Conservation (phyloP, 805 yeast species). For the Candida endomychidarum region DNA sequence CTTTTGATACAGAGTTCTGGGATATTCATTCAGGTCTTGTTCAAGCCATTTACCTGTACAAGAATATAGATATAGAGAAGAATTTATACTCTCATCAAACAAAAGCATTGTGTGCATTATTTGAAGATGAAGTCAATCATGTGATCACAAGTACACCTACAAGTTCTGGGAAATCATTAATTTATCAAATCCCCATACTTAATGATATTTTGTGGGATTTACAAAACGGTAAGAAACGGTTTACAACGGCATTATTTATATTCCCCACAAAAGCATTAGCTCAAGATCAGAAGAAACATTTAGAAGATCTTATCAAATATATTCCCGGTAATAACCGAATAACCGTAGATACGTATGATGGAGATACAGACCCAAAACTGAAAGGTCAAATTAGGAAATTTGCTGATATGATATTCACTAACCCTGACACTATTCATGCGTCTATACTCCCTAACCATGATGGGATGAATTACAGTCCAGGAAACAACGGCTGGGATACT, state of each 20-base stretch:
- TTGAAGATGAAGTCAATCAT: constrained; percentile 42
- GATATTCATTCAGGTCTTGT: constrained; percentile 48
- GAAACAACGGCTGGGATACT: constrained; percentile 60
- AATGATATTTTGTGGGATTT: constrained; percentile 41
- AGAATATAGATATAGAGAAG: constrained; percentile 42
- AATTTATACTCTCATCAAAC: constrained; percentile 80
- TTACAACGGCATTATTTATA: constrained; percentile 74
- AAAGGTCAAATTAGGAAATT: constrained; percentile 55
- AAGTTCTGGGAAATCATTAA: constrained; percentile 92
- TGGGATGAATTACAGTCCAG: constrained; percentile 11
- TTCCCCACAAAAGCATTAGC: constrained; percentile 98
- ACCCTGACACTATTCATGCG: constrained; percentile 91
- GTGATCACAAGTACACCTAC: constrained; percentile 93
- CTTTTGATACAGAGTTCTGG: constrained; percentile 27
- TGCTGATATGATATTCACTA: constrained; percentile 84
- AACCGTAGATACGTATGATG: constrained; percentile 82
- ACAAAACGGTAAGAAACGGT: constrained; percentile 31
- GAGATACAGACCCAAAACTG: constrained; percentile 72
- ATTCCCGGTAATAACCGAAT: constrained; percentile 47
- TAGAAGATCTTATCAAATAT: constrained; percentile 53
- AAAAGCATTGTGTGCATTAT: constrained; percentile 62
- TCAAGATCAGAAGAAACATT: constrained; percentile 90
- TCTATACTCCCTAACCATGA: constrained; percentile 75
- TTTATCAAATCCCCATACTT: constrained; percentile 85
- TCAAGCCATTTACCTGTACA: constrained; percentile 48